Percentiles rank a stretch among this genome's conserved stretches.
Conservation (phyloP, 106 monocot genomes). For the Chionographis japonica region DNA sequence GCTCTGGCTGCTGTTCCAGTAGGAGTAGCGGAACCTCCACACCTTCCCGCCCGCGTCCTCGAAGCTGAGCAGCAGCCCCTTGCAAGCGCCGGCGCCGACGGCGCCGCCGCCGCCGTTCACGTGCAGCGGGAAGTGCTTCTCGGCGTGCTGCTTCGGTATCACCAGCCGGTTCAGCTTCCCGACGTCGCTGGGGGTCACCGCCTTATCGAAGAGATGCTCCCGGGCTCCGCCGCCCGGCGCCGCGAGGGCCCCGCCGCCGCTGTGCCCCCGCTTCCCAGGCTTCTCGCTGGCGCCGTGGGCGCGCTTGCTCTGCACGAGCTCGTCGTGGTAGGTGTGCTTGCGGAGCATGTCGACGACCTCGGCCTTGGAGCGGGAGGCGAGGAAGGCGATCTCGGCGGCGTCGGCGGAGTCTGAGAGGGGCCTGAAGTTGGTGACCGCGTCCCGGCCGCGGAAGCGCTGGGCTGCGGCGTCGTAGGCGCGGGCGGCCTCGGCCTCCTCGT, state of each 20-base stretch:
- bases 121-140: slow-evolving; percentile 72
- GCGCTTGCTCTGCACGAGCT: slow-evolving; percentile 46
- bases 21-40: slow-evolving; percentile 69
- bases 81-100: neutral
- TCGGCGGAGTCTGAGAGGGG: slow-evolving; percentile 25
- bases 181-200: slow-evolving; percentile 86
- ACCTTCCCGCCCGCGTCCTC: slow-evolving; percentile 40
- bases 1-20: slow-evolving; percentile 88
- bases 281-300: neutral
- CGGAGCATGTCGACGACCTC: slow-evolving; percentile 90
- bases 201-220: slow-evolving; percentile 70
- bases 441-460: slow-evolving; percentile 52
- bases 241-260: neutral
- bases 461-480: slow-evolving; percentile 55
- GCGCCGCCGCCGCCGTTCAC: slow-evolving; percentile 2
- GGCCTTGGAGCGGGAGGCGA: slow-evolving; percentile 50
- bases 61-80: slow-evolving; percentile 34
- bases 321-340: slow-evolving; percentile 86
- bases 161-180: slow-evolving; percentile 96
- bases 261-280: neutral
- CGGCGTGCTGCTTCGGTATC: slow-evolving; percentile 92
- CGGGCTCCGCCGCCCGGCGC: neutral
- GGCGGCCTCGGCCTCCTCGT: slow-evolving; percentile 48
- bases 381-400: slow-evolving; percentile 55
- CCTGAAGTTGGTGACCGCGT: slow-evolving; percentile 60